Conservation (phyloP, 345 rosid species). For the Eucalyptus paniculata region DNA sequence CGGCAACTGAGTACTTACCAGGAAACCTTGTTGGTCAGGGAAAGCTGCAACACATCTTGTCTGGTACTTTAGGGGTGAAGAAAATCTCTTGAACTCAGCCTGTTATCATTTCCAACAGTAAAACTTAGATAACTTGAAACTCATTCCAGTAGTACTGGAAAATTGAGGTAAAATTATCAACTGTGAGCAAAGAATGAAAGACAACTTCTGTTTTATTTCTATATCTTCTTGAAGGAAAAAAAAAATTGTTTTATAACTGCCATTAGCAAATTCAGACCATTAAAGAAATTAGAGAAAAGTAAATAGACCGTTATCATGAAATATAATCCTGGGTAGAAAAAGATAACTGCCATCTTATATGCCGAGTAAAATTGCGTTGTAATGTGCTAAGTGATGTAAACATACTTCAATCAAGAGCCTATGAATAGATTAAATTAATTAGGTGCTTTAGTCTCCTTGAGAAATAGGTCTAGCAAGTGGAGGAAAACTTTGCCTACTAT, state of each 20-base stretch:
- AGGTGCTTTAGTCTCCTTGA: neutral
- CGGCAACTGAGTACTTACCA: constrained; percentile 32
- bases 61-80: constrained; percentile 90
- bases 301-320: neutral
- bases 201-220: neutral
- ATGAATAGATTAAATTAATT: neutral
- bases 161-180: neutral
- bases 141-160: neutral
- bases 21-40: constrained; percentile 97
- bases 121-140: neutral
- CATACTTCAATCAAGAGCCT: neutral
- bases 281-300: neutral
- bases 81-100: constrained; percentile 83
- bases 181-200: neutral
- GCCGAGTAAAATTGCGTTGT: neutral
- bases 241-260: neutral
- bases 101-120: neutral
- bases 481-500: neutral
- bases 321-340: neutral
- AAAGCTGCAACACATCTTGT: constrained; percentile 96
- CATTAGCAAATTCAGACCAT: neutral
- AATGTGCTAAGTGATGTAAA: neutral
- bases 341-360: neutral
- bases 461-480: neutral
- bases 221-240: neutral